phyloP scores from a whole-genome alignment of 129 eudicot species.

The Saussurea involucrata region DNA sequence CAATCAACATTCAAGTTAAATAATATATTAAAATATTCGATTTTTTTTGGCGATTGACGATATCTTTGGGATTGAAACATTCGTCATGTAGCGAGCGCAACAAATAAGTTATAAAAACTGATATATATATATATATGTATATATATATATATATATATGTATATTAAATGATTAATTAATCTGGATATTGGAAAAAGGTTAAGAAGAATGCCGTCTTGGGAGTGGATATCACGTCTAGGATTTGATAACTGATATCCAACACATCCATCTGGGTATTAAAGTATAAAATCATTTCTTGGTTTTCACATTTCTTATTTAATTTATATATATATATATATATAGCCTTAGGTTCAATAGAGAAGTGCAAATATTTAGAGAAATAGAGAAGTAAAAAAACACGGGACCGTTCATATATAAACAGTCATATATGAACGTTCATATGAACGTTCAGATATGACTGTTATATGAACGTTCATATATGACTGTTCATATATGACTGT shows the following conservation, averaged over 20 bases:
- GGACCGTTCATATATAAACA: too few relatives aligned
- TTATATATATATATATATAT: too few relatives aligned
- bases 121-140: too few relatives aligned
- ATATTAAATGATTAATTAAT: not conserved
- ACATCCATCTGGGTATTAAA: slow-evolving; percentile 8
- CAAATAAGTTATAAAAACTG: too few relatives aligned
- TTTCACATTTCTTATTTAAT: not conserved
- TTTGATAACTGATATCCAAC: slow-evolving; percentile 18
- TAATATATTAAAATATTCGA: not conserved
- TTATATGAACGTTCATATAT: too few relatives aligned
- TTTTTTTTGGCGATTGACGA: not conserved
- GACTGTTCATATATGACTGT: too few relatives aligned
- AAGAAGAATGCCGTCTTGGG: slow-evolving; percentile 10
- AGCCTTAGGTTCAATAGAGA: too few relatives aligned
- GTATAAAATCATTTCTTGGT: not conserved
- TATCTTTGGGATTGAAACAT: not conserved
- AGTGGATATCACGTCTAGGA: slow-evolving; percentile 30
- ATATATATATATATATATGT: too few relatives aligned
- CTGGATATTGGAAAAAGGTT: not conserved
- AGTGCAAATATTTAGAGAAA: too few relatives aligned
- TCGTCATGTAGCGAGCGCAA: not conserved
- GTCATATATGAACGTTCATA: too few relatives aligned
- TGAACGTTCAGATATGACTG: too few relatives aligned
- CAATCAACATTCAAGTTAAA: not conserved
- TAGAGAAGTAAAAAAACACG: too few relatives aligned